Base-by-base conservation (phyloP, 768 basidiomycete species). In the Neoboletus subvelutipes region DNA sequence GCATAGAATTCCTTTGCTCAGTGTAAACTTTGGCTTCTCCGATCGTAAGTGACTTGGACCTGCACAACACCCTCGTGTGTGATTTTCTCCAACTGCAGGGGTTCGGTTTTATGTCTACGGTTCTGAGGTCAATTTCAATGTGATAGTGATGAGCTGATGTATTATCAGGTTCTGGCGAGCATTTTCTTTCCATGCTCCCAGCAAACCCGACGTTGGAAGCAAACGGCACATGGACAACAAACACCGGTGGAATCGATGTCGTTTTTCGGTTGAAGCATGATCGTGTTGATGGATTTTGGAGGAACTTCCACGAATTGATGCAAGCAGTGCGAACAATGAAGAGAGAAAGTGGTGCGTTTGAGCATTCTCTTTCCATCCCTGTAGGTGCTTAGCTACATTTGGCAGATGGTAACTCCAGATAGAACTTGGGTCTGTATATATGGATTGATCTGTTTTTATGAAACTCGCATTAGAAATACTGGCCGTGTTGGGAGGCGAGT, bases 111-210 rank as follows among this genome's bases (percentile, higher is more conserved):
- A 54, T 31, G 26, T 47, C 28, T 54, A 54, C 37, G 53, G 53
- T 54, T 54, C 37, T 18, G 29, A 15, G 18, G 11, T 12, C 10
- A 29, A 7, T 12, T 20, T 28, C n/a, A 2, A 29, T 22, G n/a
- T 40, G 9, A 11, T 24, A 18, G 8, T 24, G 20, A 22, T 40
- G 18, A 17, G 10, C 53, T 47, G 15, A 54, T 18, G 3, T 3
- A 31, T 47, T 3, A 7, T 11, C 29, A 54, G 53, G 53, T 29
- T 54, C 53, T 4, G n/a, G 36, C 9, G 53, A 54, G 17, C 53
- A 54, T 26, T 54, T 54, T 47, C 34, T 54, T 22, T 47, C 53
- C 8, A 47, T 54, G 45, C 53, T 54, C 29, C 45, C 53, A 39
- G 29, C 45, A 31, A 54, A 54, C 22, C 36, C 53, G 2, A 41